Evolutionary conservation across 225 moss, liverwort and hornwort genomes (phyloP).

Genomic region (Sphagnum tenellum): DNA sequence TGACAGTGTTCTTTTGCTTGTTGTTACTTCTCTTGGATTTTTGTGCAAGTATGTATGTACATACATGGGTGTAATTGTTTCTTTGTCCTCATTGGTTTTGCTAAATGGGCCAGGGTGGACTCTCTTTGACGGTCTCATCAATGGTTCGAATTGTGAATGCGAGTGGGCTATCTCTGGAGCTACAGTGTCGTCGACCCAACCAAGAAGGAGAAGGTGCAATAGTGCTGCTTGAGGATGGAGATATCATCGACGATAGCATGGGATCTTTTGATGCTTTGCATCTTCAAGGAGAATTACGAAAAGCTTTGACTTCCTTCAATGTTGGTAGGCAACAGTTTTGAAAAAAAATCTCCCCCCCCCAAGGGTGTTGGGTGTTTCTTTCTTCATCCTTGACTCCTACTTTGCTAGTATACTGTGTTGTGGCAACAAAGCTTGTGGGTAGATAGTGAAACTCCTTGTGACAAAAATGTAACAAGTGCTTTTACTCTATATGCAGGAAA

Average conservation of each 20-base stretch:
- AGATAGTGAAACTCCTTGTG: too few relatives aligned
- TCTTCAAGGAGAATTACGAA: constrained; percentile 67
- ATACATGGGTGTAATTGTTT: too few relatives aligned
- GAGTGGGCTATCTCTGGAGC: constrained; percentile 64
- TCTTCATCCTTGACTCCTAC: too few relatives aligned
- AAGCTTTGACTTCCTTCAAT: constrained; percentile 76
- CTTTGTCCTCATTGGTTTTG: too few relatives aligned
- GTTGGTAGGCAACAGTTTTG: constrained; percentile 42
- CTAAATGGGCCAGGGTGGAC: constrained; percentile 44
- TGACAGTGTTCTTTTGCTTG: too few relatives aligned
- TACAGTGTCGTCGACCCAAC: constrained; percentile 67
- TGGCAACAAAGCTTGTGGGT: too few relatives aligned
- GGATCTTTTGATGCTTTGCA: constrained; percentile 87
- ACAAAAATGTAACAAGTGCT: too few relatives aligned
- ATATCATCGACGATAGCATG: constrained; percentile 84
- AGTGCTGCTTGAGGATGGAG: constrained; percentile 86
- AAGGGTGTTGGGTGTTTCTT: too few relatives aligned
- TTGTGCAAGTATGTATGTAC: too few relatives aligned
- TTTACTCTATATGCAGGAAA: constrained; percentile 39
- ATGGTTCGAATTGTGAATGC: constrained; percentile 90
- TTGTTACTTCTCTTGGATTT: too few relatives aligned
- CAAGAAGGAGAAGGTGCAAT: constrained; percentile 78
- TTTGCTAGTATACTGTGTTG: too few relatives aligned
- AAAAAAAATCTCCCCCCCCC: too few relatives aligned
- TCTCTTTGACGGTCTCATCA: constrained; percentile 71